Evolutionary conservation across 2,329 filamentous ascomycete genomes (phyloP).

Genomic region (Scortechinia acanthostroma): DNA sequence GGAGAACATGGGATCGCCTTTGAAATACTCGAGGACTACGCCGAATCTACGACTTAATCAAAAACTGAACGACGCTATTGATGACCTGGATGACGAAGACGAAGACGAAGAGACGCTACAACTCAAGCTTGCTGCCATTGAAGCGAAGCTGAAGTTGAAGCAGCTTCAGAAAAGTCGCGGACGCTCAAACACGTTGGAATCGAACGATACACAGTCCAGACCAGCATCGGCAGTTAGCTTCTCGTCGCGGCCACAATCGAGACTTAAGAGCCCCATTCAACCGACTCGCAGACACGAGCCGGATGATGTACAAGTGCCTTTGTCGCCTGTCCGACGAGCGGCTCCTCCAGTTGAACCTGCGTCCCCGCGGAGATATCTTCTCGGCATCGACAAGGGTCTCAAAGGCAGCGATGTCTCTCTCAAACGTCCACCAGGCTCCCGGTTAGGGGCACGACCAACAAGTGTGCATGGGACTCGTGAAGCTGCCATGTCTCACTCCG

Average conservation of each 20-base stretch:
- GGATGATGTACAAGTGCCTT: conserved; percentile 41
- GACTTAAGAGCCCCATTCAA: conserved; percentile 4
- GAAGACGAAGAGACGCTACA: conserved; percentile 56
- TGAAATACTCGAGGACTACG: conserved; percentile 13
- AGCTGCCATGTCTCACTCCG: neutral
- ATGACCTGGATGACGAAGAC: conserved; percentile 34
- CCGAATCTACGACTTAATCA: neutral
- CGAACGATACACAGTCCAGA: neutral
- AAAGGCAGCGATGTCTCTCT: conserved; percentile 53
- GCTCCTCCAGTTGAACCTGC: conserved; percentile 28
- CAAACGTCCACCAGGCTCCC: conserved; percentile 34
- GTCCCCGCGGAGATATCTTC: conserved; percentile 49
- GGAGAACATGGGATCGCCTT: conserved; percentile 33
- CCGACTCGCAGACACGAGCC: neutral
- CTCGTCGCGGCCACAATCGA: neutral
- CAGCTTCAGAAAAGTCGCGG: conserved; percentile 41
- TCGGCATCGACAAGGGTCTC: conserved; percentile 56
- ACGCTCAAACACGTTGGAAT: conserved; percentile 13
- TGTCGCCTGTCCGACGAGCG: conserved; percentile 40
- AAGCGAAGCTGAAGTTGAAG: conserved; percentile 54
- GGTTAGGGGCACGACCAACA: conserved; percentile 14
- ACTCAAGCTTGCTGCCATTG: conserved; percentile 51
- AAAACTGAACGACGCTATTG: conserved; percentile 20
- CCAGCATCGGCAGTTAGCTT: neutral
- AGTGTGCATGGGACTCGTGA: neutral